Evolutionary conservation across 2,329 filamentous ascomycete genomes (phyloP).

Genomic region (Diaporthe destruens): DNA sequence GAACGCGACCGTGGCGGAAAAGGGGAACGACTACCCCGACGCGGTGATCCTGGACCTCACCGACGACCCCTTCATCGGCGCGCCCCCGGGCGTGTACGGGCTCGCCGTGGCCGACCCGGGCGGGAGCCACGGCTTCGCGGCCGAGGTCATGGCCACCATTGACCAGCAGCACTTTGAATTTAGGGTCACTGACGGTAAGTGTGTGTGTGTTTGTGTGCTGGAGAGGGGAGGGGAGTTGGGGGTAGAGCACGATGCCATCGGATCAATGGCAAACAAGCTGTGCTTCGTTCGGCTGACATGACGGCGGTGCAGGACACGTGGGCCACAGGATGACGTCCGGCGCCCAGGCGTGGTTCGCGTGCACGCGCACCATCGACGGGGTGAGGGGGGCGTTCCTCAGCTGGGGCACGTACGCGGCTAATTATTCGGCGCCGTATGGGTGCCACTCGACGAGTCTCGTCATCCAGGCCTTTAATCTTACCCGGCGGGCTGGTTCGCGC

Average conservation of each 20-base stretch:
- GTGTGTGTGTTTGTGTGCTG: no score
- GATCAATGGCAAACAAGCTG: no score
- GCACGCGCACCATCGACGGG: conserved; percentile 5
- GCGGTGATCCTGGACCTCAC: conserved; percentile 35
- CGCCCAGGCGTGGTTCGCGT: conserved; percentile 37
- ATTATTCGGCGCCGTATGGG: conserved; percentile 9
- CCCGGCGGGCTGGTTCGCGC: background rate
- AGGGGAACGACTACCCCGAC: background rate
- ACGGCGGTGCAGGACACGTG: background rate
- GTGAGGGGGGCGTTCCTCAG: conserved; percentile 28
- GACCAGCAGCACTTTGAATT: conserved; percentile 35
- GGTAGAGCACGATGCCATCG: no score
- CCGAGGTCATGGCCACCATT: background rate
- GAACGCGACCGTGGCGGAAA: conserved; percentile 6
- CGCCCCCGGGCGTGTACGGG: conserved; percentile 20
- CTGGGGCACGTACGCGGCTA: conserved; percentile 26
- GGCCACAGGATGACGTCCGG: conserved; percentile 30
- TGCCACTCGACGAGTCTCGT: conserved; percentile 23
- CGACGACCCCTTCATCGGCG: background rate
- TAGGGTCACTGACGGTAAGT: conserved; percentile 10
- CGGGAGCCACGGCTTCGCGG: conserved; percentile 13
- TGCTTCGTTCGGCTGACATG: background rate
- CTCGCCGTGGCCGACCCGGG: conserved; percentile 15
- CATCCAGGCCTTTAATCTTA: background rate
- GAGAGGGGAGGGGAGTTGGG: no score